Percentiles rank a stretch among this genome's conserved stretches.
Evolutionary conservation across 164 flowering plant genomes (phyloP).

Genomic region (Stephania japonica): DNA sequence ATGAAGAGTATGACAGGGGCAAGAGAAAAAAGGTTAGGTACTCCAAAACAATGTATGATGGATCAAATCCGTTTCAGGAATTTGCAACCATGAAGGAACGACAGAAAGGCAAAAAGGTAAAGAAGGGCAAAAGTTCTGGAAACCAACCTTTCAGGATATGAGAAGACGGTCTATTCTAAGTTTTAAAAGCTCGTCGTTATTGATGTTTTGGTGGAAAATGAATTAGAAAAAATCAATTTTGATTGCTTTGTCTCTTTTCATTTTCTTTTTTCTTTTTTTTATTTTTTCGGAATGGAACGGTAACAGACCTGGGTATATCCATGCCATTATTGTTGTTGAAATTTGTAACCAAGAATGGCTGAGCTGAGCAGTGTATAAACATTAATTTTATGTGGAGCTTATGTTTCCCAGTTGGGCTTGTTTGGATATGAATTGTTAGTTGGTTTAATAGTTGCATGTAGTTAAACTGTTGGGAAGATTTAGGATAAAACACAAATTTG

Average conservation of each 20-base stretch:
- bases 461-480: too few relatives aligned
- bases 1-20: slow-evolving; percentile 79
- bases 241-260: not conserved
- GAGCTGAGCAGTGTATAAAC: not conserved
- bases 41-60: slow-evolving; percentile 33
- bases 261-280: too few relatives aligned
- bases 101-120: slow-evolving; percentile 31
- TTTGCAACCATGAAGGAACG: slow-evolving; percentile 40
- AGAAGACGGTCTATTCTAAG: not conserved
- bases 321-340: not conserved
- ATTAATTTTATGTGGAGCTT: not conserved
- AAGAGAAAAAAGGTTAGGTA: slow-evolving; percentile 68
- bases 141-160: slow-evolving; percentile 65
- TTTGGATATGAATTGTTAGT: too few relatives aligned
- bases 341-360: not conserved
- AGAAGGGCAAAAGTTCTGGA: slow-evolving; percentile 29
- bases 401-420: not conserved
- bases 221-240: not conserved
- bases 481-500: too few relatives aligned
- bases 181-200: not conserved
- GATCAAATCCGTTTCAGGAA: slow-evolving; percentile 74
- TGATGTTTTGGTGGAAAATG: not conserved
- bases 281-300: not conserved
- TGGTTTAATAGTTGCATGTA: too few relatives aligned
- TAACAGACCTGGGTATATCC: not conserved